Conservation (phyloP, 768 basidiomycete species). For the Mycena chlorophos region DNA sequence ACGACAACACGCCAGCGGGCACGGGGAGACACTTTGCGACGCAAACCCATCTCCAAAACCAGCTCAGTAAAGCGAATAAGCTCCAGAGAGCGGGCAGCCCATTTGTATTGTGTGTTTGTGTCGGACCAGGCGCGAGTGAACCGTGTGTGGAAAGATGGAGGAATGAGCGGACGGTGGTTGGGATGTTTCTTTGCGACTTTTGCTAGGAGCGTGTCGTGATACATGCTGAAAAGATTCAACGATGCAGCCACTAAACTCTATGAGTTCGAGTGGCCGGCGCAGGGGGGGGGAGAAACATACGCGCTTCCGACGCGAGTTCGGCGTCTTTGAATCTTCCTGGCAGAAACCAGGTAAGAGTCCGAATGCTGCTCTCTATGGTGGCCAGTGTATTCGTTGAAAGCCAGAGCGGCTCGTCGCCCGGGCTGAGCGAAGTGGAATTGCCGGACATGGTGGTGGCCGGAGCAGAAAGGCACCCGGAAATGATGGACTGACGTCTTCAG, state of each 20-base stretch:
- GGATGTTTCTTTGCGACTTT: constrained; percentile 63
- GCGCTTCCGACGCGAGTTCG: constrained; percentile 89
- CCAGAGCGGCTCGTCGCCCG: constrained; percentile 73
- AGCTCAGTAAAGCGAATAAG: constrained; percentile 81
- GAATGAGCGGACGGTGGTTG: constrained; percentile 74
- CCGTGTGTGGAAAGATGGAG: constrained; percentile 76
- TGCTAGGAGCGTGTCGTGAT: constrained; percentile 90
- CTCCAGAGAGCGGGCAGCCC: constrained; percentile 73
- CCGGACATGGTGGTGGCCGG: too few relatives aligned
- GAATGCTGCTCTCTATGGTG: constrained; percentile 82
- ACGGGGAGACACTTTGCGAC: constrained; percentile 64
- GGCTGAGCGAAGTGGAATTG: too few relatives aligned
- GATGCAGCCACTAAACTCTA: constrained; percentile 72
- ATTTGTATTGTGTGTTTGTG: constrained; percentile 69
- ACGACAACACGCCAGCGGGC: constrained; percentile 77
- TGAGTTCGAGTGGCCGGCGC: constrained; percentile 18
- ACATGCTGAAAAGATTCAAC: constrained; percentile 85
- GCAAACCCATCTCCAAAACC: constrained; percentile 85
- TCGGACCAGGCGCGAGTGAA: constrained; percentile 89
- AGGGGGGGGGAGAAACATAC: constrained; percentile 53
- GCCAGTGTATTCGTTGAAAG: constrained; percentile 86
- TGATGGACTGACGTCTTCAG: too few relatives aligned
- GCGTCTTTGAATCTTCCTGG: constrained; percentile 98
- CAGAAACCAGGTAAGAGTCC: constrained; percentile 92
- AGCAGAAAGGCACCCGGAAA: too few relatives aligned